Conservation (phyloP, 306 rosid species). For the Glycyrrhiza uralensis region DNA sequence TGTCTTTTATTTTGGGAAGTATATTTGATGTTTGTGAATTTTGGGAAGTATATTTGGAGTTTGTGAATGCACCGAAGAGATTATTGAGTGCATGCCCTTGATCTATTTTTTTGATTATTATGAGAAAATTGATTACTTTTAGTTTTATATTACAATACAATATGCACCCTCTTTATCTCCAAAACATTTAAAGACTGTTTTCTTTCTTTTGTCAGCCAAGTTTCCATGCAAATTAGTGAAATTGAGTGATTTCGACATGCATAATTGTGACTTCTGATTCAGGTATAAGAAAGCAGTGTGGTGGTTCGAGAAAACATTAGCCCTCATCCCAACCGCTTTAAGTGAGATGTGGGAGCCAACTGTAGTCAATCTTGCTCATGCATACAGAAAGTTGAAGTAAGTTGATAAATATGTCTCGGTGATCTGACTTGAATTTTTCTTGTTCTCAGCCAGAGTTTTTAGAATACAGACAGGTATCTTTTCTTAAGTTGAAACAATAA, state of each 20-base stretch:
- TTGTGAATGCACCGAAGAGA: no score
- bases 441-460: background rate
- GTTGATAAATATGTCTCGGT: constrained; percentile 30
- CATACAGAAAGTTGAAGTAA: constrained; percentile 84
- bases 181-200: background rate
- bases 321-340: constrained; percentile 69
- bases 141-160: no score
- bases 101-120: background rate
- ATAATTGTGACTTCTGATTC: constrained; percentile 35
- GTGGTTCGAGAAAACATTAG: constrained; percentile 93
- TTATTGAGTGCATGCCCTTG: no score
- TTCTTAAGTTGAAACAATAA: background rate
- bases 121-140: background rate
- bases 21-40: background rate
- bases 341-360: constrained; percentile 97
- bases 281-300: constrained; percentile 78
- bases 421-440: constrained; percentile 1
- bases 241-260: constrained; percentile 19
- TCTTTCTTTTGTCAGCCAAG: background rate
- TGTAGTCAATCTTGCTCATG: constrained; percentile 89
- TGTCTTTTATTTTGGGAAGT: background rate
- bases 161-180: background rate
- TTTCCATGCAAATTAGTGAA: constrained; percentile 7
- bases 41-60: no score
- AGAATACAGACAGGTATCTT: background rate